A percentile compares a stretch with the other conserved stretches of the same genome.
Conservation (phyloP, 306 rosid genomes). For the Delonix regia region DNA sequence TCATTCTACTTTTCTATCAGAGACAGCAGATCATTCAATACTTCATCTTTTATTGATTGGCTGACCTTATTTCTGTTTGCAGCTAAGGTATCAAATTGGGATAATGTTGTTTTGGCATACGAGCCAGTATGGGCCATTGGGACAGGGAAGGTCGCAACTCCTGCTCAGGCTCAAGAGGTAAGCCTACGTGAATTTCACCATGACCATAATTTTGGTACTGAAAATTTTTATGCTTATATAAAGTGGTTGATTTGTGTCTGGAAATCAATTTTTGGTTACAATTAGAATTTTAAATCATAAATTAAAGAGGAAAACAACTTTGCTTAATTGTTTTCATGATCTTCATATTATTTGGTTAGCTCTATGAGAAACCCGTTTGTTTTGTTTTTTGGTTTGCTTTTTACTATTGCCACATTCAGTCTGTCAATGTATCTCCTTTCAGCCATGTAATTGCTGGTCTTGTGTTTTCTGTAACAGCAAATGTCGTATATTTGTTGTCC, state of each 20-base stretch:
- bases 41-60: constrained; percentile 10
- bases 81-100: constrained; percentile 61
- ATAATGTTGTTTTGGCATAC: constrained; percentile 74
- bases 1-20: not conserved
- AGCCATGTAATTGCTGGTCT: not conserved
- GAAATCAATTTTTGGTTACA: not conserved
- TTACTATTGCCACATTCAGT: not conserved
- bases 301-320: not conserved
- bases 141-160: constrained; percentile 86
- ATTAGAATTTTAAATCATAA: not conserved
- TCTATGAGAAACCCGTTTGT: not conserved
- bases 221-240: not conserved
- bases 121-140: constrained; percentile 97
- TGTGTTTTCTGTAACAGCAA: not conserved
- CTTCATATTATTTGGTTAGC: not conserved
- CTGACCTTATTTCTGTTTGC: constrained; percentile 27
- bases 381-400: not conserved
- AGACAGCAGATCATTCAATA: constrained; percentile 1
- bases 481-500: constrained; percentile 1
- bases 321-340: too few relatives aligned
- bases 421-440: not conserved
- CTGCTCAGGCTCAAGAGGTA: constrained; percentile 94
- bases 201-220: not conserved
- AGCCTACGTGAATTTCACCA: constrained; percentile 20
- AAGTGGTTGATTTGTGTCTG: not conserved